phyloP scores from a whole-genome alignment of 176 grass and related monocot genomes.

The Carex cristatella region DNA sequence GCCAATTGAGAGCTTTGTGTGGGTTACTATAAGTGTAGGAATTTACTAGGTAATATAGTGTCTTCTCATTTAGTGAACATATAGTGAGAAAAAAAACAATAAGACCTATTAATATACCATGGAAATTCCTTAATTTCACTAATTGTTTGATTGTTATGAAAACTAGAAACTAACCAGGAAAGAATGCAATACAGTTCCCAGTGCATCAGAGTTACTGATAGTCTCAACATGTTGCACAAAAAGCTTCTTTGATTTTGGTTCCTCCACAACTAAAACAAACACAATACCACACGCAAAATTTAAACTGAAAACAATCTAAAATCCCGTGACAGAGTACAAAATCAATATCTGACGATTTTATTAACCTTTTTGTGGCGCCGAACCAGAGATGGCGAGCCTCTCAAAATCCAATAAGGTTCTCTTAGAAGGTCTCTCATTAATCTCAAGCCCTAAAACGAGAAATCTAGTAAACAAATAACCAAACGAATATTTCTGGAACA shows the following conservation, averaged over 20 bases:
- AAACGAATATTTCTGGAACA: not conserved
- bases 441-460: slow-evolving; percentile 62
- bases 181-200: slow-evolving; percentile 62
- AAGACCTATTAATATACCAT: not conserved
- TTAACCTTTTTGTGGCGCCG: slow-evolving; percentile 33
- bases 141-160: not conserved
- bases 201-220: slow-evolving; percentile 38
- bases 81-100: not conserved
- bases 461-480: not conserved
- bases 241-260: slow-evolving; percentile 58
- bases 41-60: not conserved
- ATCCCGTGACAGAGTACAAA: not conserved
- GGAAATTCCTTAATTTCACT: not conserved
- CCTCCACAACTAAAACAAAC: slow-evolving; percentile 34
- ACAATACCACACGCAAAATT: not conserved
- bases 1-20: not conserved
- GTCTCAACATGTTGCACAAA: slow-evolving; percentile 73
- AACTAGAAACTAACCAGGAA: slow-evolving; percentile 43
- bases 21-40: not conserved
- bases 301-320: not conserved
- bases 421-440: slow-evolving; percentile 74
- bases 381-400: slow-evolving; percentile 49
- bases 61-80: not conserved
- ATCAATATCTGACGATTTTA: not conserved
- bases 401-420: slow-evolving; percentile 60